Evolutionary conservation across 768 basidiomycete genomes (phyloP).

Genomic region (Trametes coccinea): DNA sequence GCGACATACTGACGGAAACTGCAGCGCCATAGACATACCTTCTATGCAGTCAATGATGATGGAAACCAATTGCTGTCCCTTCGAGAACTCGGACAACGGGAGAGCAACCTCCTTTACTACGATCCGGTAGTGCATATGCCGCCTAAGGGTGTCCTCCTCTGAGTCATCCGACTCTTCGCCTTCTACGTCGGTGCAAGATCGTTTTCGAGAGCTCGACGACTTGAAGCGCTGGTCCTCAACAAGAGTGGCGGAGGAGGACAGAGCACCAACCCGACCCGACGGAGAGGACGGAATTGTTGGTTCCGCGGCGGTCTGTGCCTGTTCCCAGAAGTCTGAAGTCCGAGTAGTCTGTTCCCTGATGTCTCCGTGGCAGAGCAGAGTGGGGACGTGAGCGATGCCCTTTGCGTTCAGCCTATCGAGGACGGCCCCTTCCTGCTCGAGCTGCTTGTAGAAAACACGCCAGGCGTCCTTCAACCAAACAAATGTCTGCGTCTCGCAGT

Average conservation of each 20-base stretch:
- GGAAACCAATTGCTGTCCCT: background rate
- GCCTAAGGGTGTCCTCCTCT: background rate
- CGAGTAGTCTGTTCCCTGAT: background rate
- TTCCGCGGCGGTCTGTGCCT: background rate
- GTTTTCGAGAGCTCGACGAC: background rate
- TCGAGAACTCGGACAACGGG: background rate
- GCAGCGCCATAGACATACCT: background rate
- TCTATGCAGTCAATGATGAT: background rate
- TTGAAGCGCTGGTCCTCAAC: background rate
- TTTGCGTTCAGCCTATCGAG: background rate
- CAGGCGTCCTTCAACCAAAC: slow-evolving; percentile 16
- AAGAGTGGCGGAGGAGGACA: background rate
- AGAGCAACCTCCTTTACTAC: background rate
- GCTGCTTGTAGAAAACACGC: background rate
- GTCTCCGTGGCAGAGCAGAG: slow-evolving; percentile 13
- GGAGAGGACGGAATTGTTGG: background rate
- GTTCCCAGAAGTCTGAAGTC: background rate
- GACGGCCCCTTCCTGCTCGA: slow-evolving; percentile 5
- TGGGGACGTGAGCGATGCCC: background rate
- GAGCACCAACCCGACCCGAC: background rate
- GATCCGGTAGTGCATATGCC: slow-evolving; percentile 4
- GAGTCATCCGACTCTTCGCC: background rate
- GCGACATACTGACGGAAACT: too few species aligned
- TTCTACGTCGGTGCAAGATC: background rate
- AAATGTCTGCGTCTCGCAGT: background rate